Base-by-base conservation (phyloP, 2,329 filamentous ascomycete species). In the Calonectria honghensis region DNA sequence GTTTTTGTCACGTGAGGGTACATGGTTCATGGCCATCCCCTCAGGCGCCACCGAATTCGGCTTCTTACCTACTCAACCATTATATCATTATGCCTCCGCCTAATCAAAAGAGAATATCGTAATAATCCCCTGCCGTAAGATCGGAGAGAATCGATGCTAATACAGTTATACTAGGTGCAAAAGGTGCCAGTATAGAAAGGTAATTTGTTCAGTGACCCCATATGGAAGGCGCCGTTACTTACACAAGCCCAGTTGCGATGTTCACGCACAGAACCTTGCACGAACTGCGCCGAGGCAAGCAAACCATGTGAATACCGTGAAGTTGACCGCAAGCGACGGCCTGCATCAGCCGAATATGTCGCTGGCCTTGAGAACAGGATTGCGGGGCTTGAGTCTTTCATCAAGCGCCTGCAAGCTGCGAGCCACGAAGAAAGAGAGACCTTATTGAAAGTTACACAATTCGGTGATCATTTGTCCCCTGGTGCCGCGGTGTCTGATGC, bases 271-370 rank as follows among this genome's bases (percentile, higher is more conserved):
- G 64, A 73, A 20, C 73, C 73, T 45, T 75, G 73, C 29, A 59
- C 67, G 16, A 75, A 66, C 35, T 75, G 73, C n/a, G 7, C 29
- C 6, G 72, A 73, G 16, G 63, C 73, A 24, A 50, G 48, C 0
- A 51, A 73, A 7, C 32, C 20, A 1, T 75, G 74, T 27, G 71
- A 75, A 32, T 75, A 75, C 27, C 66, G 51, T 9, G 61, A 75
- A 20, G 24, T 68, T 14, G 74, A 74, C 29, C 71, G 68, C 18
- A 75, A 75, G 52, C 51, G 72, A 37, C 74, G 74, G 1, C 74
- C 74, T 1, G 74, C 68, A 20, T 77, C 77, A 1, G 75, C 67
- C 32, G 79, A 77, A 32, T 80, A 80, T 65, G 78, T 78, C 52
- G 74, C 75, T 5, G 75, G 68, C 11, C 77, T 80, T 5, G 78